Evolutionary conservation across 1,284 basidiomycete genomes (phyloP), one percentile per base, ranked within the genome.

Genomic region (Sporisorium graminicola): DNA sequence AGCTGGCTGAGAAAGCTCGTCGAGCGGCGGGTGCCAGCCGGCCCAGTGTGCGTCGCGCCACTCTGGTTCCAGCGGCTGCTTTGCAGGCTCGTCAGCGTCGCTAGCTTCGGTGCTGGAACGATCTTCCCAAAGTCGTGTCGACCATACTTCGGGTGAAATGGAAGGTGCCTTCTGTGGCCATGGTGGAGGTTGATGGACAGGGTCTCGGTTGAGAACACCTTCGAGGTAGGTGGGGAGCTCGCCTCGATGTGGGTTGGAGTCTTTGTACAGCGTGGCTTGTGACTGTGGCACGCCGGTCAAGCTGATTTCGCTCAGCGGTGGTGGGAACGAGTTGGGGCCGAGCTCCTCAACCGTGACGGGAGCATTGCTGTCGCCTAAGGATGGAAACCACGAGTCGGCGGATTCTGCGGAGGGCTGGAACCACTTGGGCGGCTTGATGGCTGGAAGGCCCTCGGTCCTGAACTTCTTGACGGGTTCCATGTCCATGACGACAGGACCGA

Each of bases 11-110:
- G 68, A 55, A 9, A 80, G 60, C 8, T 79, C 63, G 6, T 66
- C 67, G 2, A 84, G 60, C 5, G 83, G 83, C 29, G 83, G 70
- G 31, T 58, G 58, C 83, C 83, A 85, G 8, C 50, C 60, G n/a
- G 63, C 43, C 63, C 57, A 82, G 3, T 69, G 80, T 5, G 51
- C n/a, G 0, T 47, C 12, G 44, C 83, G 66, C 79, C 80, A 82
- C 24, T 85, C 83, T 12, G 27, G 29, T 29, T 76, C 78, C 29
- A 65, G 33, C 1, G 72, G 60, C 57, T 84, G 83, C 37, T 20
- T 33, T 5, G 72, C 65, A 3, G 82, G 75, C 26, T 51, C 53
- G 43, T 75, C 53, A 2, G 80, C 79, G 35, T 85, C 83, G 42
- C 59, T 64, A 1, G 69, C 61, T 18, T 61, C 50, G 5, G 82